These are phyloP conservation scores for Yarrowia sp. DNA, from an alignment of 805 yeast species.

Conservation along the genomic window DNA sequence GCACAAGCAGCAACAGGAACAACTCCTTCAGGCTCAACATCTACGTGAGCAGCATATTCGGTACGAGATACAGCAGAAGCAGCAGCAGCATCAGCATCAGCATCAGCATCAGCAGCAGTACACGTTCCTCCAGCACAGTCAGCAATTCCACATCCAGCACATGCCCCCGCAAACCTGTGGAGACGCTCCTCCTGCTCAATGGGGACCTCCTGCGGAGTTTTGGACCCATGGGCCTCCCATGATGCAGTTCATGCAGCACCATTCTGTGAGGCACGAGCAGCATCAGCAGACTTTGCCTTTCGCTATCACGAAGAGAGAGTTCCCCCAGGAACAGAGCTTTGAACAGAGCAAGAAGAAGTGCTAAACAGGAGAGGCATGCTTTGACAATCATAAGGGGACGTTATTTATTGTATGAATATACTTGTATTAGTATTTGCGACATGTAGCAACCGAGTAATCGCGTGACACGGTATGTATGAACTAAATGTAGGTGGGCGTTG, in stretches of 20 bases:
- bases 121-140: too few relatives aligned
- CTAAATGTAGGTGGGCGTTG: not conserved
- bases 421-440: not conserved
- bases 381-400: not conserved
- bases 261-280: not conserved
- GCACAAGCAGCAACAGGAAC: not conserved
- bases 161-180: conserved; percentile 3
- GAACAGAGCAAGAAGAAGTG: conserved; percentile 23
- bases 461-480: conserved; percentile 1
- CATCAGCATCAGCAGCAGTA: too few relatives aligned
- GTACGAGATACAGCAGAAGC: not conserved
- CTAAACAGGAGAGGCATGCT: not conserved
- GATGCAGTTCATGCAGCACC: conserved; percentile 1
- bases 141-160: not conserved
- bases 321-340: conserved; percentile 1
- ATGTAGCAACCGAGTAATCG: not conserved
- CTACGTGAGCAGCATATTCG: not conserved
- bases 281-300: conserved; percentile 16
- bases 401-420: conserved; percentile 10
- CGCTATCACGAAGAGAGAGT: conserved; percentile 15
- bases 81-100: not conserved
- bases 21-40: not conserved
- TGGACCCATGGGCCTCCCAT: not conserved
- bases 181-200: conserved; percentile 11
- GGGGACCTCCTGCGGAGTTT: conserved; percentile 4